Base-by-base conservation (phyloP, 2,329 filamentous ascomycete genomes). In the Diaporthe sp. region DNA sequence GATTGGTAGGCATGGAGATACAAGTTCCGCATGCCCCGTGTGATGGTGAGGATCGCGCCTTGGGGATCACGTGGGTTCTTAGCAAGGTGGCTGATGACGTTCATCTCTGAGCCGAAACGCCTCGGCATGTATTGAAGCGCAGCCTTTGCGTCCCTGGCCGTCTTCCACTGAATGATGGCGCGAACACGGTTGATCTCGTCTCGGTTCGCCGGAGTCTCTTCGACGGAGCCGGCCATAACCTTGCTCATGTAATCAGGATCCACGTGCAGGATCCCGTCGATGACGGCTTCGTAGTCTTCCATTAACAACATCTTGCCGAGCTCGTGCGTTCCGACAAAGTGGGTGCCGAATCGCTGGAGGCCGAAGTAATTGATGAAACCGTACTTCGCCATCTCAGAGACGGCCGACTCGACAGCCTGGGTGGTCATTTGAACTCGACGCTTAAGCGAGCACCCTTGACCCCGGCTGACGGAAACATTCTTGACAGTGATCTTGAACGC, bases 321-420 rank as follows among this genome's bases (percentile, higher is more conserved):
- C 54, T 92, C 89, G 80, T 98, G 95, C 0, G 97, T 99, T 45
- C 95, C 94, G 17, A 94, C 93, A 38, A 91, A 87, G 83, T 97
- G 96, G 0, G 95, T 96, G 38, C 97, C 97, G 80, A 99, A 99
- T 33, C 97, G 92, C 84, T 99, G 97, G n/a, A 98, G 91, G 12
- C 97, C 97, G 81, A 96, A 99, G 85, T 98, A 99, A 84, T 99
- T 99, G 84, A 99, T 92, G 87, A 97, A 99, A 3, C 97, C 97
- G 58, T 92, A 89, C 57, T 91, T 85, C 72, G 89, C 87, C 78
- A 98, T 90, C 77, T 92, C 90, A 55, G 89, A 86, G 68, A 98
- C 85, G 1, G 94, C 88, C 76, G 87, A 80, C 76, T 88, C 81
- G 76, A 95, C 86, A 42, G 90, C 85, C 8, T 86, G 81, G 81